phyloP scores from a whole-genome alignment of 176 grass and related monocot species.

The Juncus inflexus region DNA sequence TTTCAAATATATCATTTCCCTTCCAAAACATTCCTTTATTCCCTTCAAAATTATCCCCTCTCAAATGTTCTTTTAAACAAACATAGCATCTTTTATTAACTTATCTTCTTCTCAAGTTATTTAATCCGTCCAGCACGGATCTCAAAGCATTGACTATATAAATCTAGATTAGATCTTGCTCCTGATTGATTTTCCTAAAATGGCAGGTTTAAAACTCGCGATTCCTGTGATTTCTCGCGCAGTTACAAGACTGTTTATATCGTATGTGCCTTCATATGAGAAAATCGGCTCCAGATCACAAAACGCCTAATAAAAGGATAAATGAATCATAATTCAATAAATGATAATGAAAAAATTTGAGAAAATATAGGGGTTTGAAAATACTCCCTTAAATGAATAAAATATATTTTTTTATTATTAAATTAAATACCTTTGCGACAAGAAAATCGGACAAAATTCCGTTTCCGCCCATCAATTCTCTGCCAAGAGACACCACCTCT shows the following conservation, averaged over 20 bases:
- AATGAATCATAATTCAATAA: background rate
- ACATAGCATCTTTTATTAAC: no score
- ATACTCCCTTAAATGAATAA: background rate
- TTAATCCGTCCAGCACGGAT: no score
- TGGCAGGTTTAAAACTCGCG: conserved; percentile 68
- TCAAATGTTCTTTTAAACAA: no score
- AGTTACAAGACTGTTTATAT: conserved; percentile 69
- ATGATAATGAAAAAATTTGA: no score
- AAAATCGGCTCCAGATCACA: conserved; percentile 84
- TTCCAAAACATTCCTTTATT: background rate
- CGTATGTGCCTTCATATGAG: conserved; percentile 68
- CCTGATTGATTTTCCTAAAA: conserved; percentile 21
- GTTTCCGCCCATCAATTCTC: conserved; percentile 88
- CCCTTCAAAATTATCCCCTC: no score
- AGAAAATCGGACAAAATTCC: conserved; percentile 97
- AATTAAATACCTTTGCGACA: conserved; percentile 66
- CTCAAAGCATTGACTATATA: background rate
- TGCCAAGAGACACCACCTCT: conserved; percentile 76
- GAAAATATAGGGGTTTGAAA: no score
- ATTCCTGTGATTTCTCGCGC: conserved; percentile 79
- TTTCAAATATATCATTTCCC: background rate
- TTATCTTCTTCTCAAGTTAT: no score
- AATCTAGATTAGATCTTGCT: conserved; percentile 20
- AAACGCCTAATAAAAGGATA: conserved; percentile 46
- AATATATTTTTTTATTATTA: background rate